Evolutionary conservation across 257 asterid genomes (phyloP).

Genomic region (Fraxinus anomala): DNA sequence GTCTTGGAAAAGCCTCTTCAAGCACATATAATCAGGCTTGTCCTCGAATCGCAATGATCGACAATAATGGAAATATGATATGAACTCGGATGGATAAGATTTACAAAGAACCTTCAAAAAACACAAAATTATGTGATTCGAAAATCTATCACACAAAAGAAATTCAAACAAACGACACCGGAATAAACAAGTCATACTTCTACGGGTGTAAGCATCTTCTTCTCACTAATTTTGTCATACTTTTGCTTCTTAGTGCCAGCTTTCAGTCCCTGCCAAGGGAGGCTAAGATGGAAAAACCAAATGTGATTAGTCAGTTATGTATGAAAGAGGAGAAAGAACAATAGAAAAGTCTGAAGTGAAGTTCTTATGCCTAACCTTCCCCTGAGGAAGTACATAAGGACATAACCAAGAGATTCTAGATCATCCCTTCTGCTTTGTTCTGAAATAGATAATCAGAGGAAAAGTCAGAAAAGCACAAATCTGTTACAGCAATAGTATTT

Average conservation of each 20-base stretch:
- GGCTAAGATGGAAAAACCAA: slow-evolving; percentile 45
- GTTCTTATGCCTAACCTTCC: slow-evolving; percentile 64
- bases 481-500: not conserved
- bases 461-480: slow-evolving; percentile 13
- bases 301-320: slow-evolving; percentile 14
- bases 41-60: slow-evolving; percentile 89
- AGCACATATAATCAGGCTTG: slow-evolving; percentile 88
- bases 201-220: slow-evolving; percentile 94
- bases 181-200: slow-evolving; percentile 56
- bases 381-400: slow-evolving; percentile 90
- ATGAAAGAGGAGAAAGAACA: not conserved
- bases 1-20: slow-evolving; percentile 84
- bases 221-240: slow-evolving; percentile 93
- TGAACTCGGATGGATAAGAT: slow-evolving; percentile 84
- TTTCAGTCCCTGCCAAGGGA: slow-evolving; percentile 97
- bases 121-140: not conserved
- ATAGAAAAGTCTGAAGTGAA: not conserved
- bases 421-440: slow-evolving; percentile 98
- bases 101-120: slow-evolving; percentile 80
- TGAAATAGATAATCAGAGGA: slow-evolving; percentile 36
- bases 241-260: slow-evolving; percentile 98
- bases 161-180: slow-evolving; percentile 3
- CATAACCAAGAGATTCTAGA: slow-evolving; percentile 86
- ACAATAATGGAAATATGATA: slow-evolving; percentile 85
- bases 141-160: not conserved